Evolutionary conservation across 768 basidiomycete genomes (phyloP).

Genomic region (Terana coerulea): DNA sequence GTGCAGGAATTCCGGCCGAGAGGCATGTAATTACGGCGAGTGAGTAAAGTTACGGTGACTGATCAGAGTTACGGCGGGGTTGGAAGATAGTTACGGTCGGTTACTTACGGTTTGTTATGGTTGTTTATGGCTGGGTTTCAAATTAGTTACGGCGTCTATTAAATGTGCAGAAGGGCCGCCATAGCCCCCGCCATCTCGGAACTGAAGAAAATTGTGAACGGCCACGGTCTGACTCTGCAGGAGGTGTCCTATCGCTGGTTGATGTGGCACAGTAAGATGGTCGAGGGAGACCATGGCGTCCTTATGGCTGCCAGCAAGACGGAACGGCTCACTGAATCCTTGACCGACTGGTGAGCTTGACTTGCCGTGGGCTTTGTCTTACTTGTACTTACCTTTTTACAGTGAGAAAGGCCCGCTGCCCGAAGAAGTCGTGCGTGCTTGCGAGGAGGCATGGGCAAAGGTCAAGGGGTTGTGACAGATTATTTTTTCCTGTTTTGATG

Average conservation of each 20-base stretch:
- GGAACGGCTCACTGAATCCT: constrained; percentile 41
- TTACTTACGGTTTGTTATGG: too few relatives aligned
- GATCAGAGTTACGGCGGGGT: too few relatives aligned
- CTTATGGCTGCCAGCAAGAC: constrained; percentile 47
- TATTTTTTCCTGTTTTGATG: too few relatives aligned
- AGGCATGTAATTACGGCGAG: too few relatives aligned
- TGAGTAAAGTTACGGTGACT: too few relatives aligned
- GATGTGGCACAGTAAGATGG: constrained; percentile 50
- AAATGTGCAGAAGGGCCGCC: too few relatives aligned
- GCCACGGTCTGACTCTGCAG: constrained; percentile 42
- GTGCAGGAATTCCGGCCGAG: too few relatives aligned
- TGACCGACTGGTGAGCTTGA: constrained; percentile 33
- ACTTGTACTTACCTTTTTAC: neutral
- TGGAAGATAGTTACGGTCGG: too few relatives aligned
- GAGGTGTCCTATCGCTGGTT: constrained; percentile 63
- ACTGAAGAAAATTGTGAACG: constrained; percentile 37
- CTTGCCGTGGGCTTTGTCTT: neutral
- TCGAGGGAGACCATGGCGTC: constrained; percentile 36
- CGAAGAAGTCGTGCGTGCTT: constrained; percentile 44
- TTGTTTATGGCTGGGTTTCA: too few relatives aligned
- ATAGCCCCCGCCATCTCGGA: constrained; percentile 8
- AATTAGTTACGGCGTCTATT: too few relatives aligned
- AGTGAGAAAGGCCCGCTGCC: constrained; percentile 50
- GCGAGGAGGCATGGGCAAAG: constrained; percentile 44
- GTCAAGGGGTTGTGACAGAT: too few relatives aligned